Percentiles rank a stretch among this genome's conserved stretches.
Conservation (phyloP, 192 early-diverging fungal species). For the Entomortierella parvispora region DNA sequence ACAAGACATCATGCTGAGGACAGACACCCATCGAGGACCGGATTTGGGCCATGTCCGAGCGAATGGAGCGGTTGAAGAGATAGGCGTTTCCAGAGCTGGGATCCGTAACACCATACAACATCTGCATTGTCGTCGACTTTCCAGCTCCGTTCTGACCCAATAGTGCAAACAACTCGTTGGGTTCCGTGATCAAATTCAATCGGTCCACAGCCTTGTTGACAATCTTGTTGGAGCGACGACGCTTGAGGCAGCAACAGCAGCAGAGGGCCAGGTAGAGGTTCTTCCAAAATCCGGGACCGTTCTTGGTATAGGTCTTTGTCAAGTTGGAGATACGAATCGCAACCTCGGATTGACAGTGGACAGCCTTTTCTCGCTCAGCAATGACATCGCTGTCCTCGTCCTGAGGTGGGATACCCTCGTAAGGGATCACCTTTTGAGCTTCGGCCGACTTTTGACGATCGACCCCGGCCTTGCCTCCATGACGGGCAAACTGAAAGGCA, state of each 20-base stretch:
- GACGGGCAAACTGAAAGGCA: constrained; percentile 53
- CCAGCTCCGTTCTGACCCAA: constrained; percentile 83
- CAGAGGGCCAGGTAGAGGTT: constrained; percentile 20
- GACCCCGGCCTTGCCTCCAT: constrained; percentile 24
- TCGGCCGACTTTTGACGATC: constrained; percentile 54
- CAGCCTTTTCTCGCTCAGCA: constrained; percentile 54
- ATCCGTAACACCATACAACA: constrained; percentile 75
- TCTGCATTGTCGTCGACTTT: constrained; percentile 80
- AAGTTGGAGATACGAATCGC: constrained; percentile 65
- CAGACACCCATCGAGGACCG: constrained; percentile 79
- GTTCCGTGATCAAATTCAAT: constrained; percentile 56
- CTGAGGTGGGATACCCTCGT: constrained; percentile 23
- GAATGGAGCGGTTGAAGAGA: constrained; percentile 66
- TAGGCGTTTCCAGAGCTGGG: constrained; percentile 73
- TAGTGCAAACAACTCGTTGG: constrained; percentile 69
- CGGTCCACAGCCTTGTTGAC: constrained; percentile 62
- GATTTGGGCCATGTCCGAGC: constrained; percentile 66
- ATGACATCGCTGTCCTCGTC: constrained; percentile 58
- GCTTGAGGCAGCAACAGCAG: constrained; percentile 26
- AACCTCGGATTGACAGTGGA: constrained; percentile 52
- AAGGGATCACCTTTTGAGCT: constrained; percentile 37
- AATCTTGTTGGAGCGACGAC: constrained; percentile 34
- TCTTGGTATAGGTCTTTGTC: constrained; percentile 59
- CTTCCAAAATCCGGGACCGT: constrained; percentile 39
- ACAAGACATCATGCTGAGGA: constrained; percentile 81